Conservation (phyloP, 139 green algal species). For the Chlamydomonas incerta region DNA sequence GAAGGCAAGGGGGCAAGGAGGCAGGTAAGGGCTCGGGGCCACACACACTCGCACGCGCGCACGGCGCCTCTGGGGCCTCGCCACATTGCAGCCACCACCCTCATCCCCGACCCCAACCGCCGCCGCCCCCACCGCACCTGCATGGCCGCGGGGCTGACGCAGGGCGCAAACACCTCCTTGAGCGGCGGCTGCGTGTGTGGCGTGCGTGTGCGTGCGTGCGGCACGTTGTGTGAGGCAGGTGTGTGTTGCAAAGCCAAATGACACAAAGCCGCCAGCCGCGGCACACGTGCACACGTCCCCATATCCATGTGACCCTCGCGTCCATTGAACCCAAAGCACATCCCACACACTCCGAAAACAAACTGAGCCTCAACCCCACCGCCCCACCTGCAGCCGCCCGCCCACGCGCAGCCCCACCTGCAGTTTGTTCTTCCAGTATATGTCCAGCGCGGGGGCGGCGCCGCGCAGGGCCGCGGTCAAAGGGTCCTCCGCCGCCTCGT, state of each 20-base stretch:
- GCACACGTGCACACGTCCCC: no score
- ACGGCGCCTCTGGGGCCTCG: no score
- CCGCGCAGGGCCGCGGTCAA: conserved; percentile 58
- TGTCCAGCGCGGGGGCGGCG: conserved; percentile 54
- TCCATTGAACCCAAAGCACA: background rate
- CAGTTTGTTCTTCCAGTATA: conserved; percentile 86
- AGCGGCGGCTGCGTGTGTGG: conserved; percentile 52
- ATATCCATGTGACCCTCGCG: background rate
- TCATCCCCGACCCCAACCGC: background rate
- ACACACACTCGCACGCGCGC: no score
- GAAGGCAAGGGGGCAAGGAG: no score
- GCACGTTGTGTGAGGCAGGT: background rate
- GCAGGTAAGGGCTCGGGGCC: no score
- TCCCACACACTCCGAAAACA: background rate
- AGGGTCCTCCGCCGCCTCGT: conserved; percentile 81
- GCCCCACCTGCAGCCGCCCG: conserved; percentile 33
- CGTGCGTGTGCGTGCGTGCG: no score
- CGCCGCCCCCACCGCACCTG: background rate
- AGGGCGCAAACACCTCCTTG: conserved; percentile 63
- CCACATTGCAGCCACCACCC: background rate
- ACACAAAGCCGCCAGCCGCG: background rate
- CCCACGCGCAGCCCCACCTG: background rate
- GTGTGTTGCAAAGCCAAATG: no score
- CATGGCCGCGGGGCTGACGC: conserved; percentile 42
- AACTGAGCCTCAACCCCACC: background rate